These are phyloP conservation scores for sweet orange (Citrus sinensis) DNA, from an alignment of 345 rosid species.

Conservation along the genomic window DNA sequence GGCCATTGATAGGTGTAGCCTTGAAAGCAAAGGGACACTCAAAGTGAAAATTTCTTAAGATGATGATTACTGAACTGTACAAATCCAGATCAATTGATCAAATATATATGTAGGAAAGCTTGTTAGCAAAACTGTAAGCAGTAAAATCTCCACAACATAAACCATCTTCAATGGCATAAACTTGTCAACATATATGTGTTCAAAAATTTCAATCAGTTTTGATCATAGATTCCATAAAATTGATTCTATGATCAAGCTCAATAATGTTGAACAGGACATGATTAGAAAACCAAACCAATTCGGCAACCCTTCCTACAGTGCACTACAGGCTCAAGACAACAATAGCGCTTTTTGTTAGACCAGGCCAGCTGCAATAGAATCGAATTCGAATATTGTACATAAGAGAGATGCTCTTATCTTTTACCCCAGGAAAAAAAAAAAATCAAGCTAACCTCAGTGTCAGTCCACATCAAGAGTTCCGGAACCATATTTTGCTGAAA, in stretches of 20 bases:
- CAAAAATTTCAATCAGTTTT: background rate
- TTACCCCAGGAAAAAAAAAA: background rate
- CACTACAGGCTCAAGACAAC: background rate
- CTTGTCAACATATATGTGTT: background rate
- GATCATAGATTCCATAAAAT: background rate
- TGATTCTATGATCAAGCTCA: background rate
- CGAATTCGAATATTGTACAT: background rate
- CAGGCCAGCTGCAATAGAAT: background rate
- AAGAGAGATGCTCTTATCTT: background rate
- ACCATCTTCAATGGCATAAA: background rate
- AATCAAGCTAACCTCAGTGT: constrained; percentile 5
- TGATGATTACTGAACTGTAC: background rate
- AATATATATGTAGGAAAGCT: background rate
- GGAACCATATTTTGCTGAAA: background rate
- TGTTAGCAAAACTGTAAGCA: background rate
- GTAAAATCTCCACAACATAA: background rate
- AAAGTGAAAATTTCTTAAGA: too few species aligned
- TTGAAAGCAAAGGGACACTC: background rate
- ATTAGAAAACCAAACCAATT: background rate
- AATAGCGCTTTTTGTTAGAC: constrained; percentile 1
- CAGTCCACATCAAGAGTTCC: background rate
- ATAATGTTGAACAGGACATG: background rate
- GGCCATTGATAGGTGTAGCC: background rate
- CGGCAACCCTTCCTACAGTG: background rate
- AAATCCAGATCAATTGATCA: background rate